Evolutionary conservation across 305 asterid genomes (phyloP), one percentile per base, ranked within the genome.

Genomic region (Fraxinus platypoda): DNA sequence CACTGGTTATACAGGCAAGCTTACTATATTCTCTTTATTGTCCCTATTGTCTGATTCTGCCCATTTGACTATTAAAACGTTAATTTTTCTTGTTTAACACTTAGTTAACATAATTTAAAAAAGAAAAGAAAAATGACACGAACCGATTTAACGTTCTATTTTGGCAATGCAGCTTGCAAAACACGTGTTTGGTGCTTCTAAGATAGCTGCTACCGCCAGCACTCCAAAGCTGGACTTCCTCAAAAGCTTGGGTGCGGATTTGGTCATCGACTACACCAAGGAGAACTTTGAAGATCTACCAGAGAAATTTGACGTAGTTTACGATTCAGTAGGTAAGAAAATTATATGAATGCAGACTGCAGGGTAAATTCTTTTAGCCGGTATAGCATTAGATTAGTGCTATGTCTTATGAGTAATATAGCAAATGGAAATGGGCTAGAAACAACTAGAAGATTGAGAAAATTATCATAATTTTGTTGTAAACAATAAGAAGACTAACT

Each of bases 131-230:
- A 21, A 59, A 59, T 59, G 26, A 59, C 71, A 59, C 13, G 1
- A 23, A 59, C 11, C 11, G 13, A 59, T 59, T 19, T 19, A 23
- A 59, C 28, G 21, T 59, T 72, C 23, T 0, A 31, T 52, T 25
- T 46, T 76, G 75, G 62, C 75, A 71, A 28, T 30, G 86, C 92
- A 95, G 99, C 87, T 95, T 3, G 98, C 98, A 19, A 95, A 95
- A 83, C 92, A 95, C 31, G 98, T 92, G 28, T 92, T 92, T 84
- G 95, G 98, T 11, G 98, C 98, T 80, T 95, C 98, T 13, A 91
- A 88, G 85, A 90, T 94, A 7, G 98, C 97, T 73, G 94, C 97
- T 35, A 93, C 98, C 4, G 73, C 98, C 31, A 95, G 98, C 91
- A 90, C 97, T 0, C 87, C 86, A 1, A 95, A 95, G 78, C 38